Evolutionary conservation across 2,329 filamentous ascomycete species (phyloP), one percentile per base, ranked within the genome.

Genomic region (Akanthomyces dipterigenus): DNA sequence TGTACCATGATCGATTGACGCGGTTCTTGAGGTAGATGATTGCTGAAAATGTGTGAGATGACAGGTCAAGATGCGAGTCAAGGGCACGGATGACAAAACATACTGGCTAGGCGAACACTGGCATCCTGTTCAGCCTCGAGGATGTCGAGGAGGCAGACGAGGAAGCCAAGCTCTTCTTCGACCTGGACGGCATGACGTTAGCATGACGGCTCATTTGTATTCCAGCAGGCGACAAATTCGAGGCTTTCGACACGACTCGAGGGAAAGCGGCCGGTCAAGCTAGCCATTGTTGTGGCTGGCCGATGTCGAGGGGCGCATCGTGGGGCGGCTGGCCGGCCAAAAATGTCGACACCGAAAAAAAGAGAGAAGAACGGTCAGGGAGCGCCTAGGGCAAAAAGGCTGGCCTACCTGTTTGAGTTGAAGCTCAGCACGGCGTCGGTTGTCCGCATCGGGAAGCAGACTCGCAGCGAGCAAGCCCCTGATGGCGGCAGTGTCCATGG

Each of bases 1-100:
- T 86, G 61, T 88, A 84, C 95, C 95, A 99, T 70, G 91, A 92
- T 72, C 93, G 89, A 75, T 90, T 93, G 74, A 98, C 89, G 73
- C 93, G 89, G 78, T 99, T 98, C 80, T 99, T 99, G 74, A 98
- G 86, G 78, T 98, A 99, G 69, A 99, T 91, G 72, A 93, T 93
- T 71, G 92, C 93, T 97, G 75, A 64, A 59, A 56, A 62, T 57
- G 50, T 46, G 16, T 58, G 51, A 45, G 51, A 8, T 67, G 61
- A 67, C 67, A 7, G 28, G 31, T 16, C 11, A 53, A 61, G 46
- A 45, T 12, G 26, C 40, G 38, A 38, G 20, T 7, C 36, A 22
- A 49, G 54, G 40, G 55, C 55, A 50, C 31, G 54, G 56, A 64
- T 58, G 63, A 67, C 60, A 54, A 64, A 64, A 79, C 87, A 71